phyloP scores from a whole-genome alignment of 2,329 filamentous ascomycete species.

The Chrysoporthe puriensis region DNA sequence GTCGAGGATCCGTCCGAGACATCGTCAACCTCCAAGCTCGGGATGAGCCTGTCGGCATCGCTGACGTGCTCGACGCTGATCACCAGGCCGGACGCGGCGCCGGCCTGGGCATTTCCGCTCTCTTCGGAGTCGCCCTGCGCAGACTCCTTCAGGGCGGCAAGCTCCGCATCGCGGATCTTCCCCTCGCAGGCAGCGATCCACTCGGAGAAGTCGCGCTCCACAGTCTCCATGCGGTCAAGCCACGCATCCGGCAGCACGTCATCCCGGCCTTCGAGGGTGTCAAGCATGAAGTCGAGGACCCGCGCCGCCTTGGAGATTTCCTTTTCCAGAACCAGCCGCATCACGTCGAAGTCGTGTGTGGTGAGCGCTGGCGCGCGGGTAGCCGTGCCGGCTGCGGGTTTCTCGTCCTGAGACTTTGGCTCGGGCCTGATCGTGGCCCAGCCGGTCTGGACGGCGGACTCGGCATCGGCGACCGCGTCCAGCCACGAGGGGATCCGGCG shows the following conservation, averaged over 20 bases:
- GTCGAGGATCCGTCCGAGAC: constrained; percentile 12
- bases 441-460: constrained; percentile 65
- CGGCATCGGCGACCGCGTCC: constrained; percentile 65
- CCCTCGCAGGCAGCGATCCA: constrained; percentile 82
- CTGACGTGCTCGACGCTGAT: constrained; percentile 22
- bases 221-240: constrained; percentile 82
- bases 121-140: background rate
- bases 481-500: constrained; percentile 73
- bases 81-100: constrained; percentile 12
- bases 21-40: constrained; percentile 18
- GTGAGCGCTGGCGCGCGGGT: constrained; percentile 39
- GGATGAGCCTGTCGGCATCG: constrained; percentile 8
- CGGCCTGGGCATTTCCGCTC: background rate
- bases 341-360: constrained; percentile 56
- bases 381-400: constrained; percentile 22
- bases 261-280: constrained; percentile 79
- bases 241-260: constrained; percentile 86
- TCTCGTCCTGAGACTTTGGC: constrained; percentile 30
- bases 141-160: constrained; percentile 33
- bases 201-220: constrained; percentile 76
- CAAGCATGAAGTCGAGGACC: constrained; percentile 82
- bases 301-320: constrained; percentile 73
- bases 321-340: constrained; percentile 65
- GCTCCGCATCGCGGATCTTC: constrained; percentile 71
- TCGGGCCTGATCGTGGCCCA: constrained; percentile 61